phyloP scores from a whole-genome alignment of 176 grass and related monocot genomes.

The Raddia guianensis region DNA sequence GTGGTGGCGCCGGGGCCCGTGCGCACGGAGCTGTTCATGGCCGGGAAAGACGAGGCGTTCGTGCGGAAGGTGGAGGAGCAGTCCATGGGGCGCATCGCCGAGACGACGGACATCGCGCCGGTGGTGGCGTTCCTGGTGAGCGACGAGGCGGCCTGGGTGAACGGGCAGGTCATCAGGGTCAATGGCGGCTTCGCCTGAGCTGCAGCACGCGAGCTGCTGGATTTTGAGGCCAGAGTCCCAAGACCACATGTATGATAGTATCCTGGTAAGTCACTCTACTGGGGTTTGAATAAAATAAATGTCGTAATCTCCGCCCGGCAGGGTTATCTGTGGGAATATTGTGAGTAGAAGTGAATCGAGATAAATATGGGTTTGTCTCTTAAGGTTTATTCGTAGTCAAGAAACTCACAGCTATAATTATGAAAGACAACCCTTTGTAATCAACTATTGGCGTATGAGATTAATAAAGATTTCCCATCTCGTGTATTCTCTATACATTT shows the following conservation, averaged over 20 bases:
- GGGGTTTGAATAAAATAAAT: neutral
- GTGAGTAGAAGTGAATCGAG: too few relatives aligned
- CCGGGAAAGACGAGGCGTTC: conserved; percentile 61
- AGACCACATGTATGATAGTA: neutral
- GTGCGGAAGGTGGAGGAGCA: conserved; percentile 25
- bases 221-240: neutral
- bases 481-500: too few relatives aligned
- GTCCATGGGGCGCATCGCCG: conserved; percentile 50
- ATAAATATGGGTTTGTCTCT: too few relatives aligned
- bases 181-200: conserved; percentile 60
- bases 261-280: neutral
- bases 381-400: too few relatives aligned
- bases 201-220: neutral
- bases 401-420: too few relatives aligned
- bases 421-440: too few relatives aligned
- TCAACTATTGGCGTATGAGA: too few relatives aligned
- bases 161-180: conserved; percentile 62
- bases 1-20: conserved; percentile 67
- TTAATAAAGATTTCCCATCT: too few relatives aligned
- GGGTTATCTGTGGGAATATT: too few relatives aligned
- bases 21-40: conserved; percentile 59
- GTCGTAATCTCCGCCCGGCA: too few relatives aligned
- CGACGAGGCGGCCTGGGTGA: conserved; percentile 54
- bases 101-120: conserved; percentile 57
- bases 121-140: conserved; percentile 58